Conservation (phyloP, 1,284 basidiomycete genomes). For the Boletus nobilissimus region DNA sequence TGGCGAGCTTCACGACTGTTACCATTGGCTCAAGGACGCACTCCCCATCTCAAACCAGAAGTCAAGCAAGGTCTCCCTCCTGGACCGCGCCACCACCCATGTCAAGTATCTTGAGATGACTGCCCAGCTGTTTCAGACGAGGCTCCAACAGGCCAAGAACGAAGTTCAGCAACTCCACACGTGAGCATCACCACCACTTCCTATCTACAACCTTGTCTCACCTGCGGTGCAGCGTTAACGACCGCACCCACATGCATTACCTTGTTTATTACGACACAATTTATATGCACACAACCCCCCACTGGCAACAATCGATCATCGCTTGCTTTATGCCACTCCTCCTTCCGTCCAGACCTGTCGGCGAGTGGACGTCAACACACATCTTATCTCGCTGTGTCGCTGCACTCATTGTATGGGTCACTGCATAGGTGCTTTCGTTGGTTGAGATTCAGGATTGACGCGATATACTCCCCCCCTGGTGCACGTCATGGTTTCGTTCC, state of each 20-base stretch:
- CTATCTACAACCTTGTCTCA: no score
- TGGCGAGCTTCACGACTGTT: background rate
- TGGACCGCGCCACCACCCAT: background rate
- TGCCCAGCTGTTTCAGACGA: background rate
- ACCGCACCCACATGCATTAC: conserved; percentile 63
- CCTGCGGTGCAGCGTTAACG: no score
- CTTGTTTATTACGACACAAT: no score
- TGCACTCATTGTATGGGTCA: conserved; percentile 47
- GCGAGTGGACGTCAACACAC: conserved; percentile 35
- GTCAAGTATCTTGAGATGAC: background rate
- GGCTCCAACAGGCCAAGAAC: background rate
- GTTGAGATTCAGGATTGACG: conserved; percentile 27
- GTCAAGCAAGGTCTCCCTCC: no score
- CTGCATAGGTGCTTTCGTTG: conserved; percentile 18
- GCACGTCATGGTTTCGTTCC: conserved; percentile 17
- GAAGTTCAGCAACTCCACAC: background rate
- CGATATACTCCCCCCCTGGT: background rate
- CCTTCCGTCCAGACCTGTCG: conserved; percentile 31
- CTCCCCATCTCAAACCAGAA: background rate
- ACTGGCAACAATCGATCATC: no score
- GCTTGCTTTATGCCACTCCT: no score
- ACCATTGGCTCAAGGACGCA: background rate
- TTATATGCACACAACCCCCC: no score
- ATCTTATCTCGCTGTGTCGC: conserved; percentile 11
- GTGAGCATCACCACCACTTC: background rate